phyloP scores from a whole-genome alignment of 306 rosid species.

The Abrus pulchellus region DNA sequence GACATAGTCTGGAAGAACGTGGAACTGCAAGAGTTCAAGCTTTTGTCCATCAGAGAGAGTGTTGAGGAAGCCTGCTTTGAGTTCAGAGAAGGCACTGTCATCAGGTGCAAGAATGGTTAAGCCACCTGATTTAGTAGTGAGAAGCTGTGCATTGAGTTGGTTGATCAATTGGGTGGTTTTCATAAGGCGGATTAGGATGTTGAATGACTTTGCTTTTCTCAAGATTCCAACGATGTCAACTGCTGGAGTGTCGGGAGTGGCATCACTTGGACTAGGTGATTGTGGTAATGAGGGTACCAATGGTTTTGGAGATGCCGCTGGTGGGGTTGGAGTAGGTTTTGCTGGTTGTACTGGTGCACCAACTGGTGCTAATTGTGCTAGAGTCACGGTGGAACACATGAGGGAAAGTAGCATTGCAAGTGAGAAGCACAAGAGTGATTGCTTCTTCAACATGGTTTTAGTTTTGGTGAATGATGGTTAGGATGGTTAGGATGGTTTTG shows the following conservation, averaged over 20 bases:
- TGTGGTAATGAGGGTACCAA: slow-evolving; percentile 51
- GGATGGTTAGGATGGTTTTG: neutral
- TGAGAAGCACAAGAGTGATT: slow-evolving; percentile 40
- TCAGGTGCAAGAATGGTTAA: slow-evolving; percentile 66
- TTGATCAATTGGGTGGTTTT: slow-evolving; percentile 68
- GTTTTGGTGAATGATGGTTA: neutral
- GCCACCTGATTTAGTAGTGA: slow-evolving; percentile 57
- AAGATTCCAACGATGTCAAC: slow-evolving; percentile 59
- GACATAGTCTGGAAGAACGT: slow-evolving; percentile 58
- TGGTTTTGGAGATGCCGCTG: slow-evolving; percentile 47
- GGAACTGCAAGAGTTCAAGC: slow-evolving; percentile 67
- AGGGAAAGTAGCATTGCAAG: slow-evolving; percentile 29
- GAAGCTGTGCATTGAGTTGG: slow-evolving; percentile 68
- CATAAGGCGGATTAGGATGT: slow-evolving; percentile 61
- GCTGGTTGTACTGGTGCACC: slow-evolving; percentile 50
- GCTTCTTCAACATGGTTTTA: slow-evolving; percentile 28
- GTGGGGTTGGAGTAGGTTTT: slow-evolving; percentile 12
- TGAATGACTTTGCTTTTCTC: slow-evolving; percentile 62
- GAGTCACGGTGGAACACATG: slow-evolving; percentile 30
- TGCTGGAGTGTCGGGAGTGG: slow-evolving; percentile 46
- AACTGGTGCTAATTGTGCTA: slow-evolving; percentile 57
- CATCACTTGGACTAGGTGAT: slow-evolving; percentile 51
- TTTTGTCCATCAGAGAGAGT: slow-evolving; percentile 62
- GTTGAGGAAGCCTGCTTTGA: slow-evolving; percentile 69
- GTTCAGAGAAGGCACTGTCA: slow-evolving; percentile 64